Base-by-base conservation (phyloP, 495 filamentous ascomycete genomes). In the Rhypophila decipiens region DNA sequence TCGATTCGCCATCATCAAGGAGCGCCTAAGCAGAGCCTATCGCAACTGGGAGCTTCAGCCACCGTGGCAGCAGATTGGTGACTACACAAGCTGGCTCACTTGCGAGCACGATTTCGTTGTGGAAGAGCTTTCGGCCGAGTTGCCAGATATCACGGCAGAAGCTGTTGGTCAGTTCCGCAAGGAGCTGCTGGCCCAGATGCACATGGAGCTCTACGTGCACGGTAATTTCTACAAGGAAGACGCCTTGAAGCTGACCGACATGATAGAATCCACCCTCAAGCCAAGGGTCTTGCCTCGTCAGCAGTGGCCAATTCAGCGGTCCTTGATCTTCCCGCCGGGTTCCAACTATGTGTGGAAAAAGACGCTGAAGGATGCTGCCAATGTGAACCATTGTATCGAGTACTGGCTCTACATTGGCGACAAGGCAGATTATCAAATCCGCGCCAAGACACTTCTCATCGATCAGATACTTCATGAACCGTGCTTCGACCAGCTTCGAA, bases 151-250 rank as follows among this genome's bases (percentile, higher is more conserved):
- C 42, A 85, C 86, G 2, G 71, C 81, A 4, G 80, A 86, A 7
- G 86, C 88, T 48, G 78, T 97, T 9, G 72, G 80, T 22, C 67
- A 66, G 17, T 96, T 96, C 73, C 86, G 85, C 59, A 86, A 85
- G 20, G 80, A 90, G 52, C 63, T 96, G 33, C 73, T 97, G 24
- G 76, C 78, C 22, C 90, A 96, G 61, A 74, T 88, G 52, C 85
- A 95, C 55, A 85, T 96, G 52, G 94, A 99, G 60, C 74, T 86
- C 5, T 76, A 95, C 43, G 84, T 83, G 15, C 93, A 97, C 52
- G 93, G 93, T 50, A 99, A 99, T 64, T 63, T 99, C 17, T 87
- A 94, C 74, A 95, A 91, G 65, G 90, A 97, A 65, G 94, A 99
- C 65, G 89, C 90, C 0, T 71, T 97, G 49, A 84, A 82, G 55